Evolutionary conservation across 164 flowering plant species (phyloP).

Genomic region (Umbellularia californica): DNA sequence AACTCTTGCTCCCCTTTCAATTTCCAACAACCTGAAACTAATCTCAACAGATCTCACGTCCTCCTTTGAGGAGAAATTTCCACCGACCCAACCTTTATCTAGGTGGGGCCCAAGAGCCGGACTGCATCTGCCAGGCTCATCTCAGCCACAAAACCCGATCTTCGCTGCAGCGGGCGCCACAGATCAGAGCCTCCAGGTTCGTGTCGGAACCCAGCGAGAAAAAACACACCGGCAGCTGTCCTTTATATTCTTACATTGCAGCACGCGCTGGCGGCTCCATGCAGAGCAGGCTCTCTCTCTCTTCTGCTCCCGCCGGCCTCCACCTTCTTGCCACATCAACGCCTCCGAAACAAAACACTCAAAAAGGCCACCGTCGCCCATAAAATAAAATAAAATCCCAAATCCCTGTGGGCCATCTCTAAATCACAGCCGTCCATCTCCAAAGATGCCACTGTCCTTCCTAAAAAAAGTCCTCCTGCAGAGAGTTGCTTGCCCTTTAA

Average conservation of each 20-base stretch:
- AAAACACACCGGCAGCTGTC: background rate
- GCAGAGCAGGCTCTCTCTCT: background rate
- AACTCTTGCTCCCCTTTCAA: too few relatives aligned
- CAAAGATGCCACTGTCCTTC: background rate
- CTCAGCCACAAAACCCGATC: too few relatives aligned
- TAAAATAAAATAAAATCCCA: too few relatives aligned
- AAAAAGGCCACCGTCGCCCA: too few relatives aligned
- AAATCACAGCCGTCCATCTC: background rate
- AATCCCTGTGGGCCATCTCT: background rate
- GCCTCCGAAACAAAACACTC: background rate
- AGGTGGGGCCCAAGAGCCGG: too few relatives aligned
- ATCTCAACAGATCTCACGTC: too few relatives aligned
- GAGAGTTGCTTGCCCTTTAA: background rate
- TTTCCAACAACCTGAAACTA: too few relatives aligned
- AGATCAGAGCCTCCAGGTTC: background rate
- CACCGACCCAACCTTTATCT: too few relatives aligned
- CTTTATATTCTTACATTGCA: background rate
- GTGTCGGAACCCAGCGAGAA: background rate
- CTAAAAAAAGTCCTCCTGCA: background rate
- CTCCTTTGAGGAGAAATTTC: too few relatives aligned
- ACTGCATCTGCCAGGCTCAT: too few relatives aligned
- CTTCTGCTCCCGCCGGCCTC: conserved; percentile 5
- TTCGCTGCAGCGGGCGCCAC: background rate
- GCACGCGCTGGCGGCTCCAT: conserved; percentile 8
- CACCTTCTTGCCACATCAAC: background rate